Base-by-base conservation (phyloP, 169 alveolate species). In the Plasmodium malariae region DNA sequence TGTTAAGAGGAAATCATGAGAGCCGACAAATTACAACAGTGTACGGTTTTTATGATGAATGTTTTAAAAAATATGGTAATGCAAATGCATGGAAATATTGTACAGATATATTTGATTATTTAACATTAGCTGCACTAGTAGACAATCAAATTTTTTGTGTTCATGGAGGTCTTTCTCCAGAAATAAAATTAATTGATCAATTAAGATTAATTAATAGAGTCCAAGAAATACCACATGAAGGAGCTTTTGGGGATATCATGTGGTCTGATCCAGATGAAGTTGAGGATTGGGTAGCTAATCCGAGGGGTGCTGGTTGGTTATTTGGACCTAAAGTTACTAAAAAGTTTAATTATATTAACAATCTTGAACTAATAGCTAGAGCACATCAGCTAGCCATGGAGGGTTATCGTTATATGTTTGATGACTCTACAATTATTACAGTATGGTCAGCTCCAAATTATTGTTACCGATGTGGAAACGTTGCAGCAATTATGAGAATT, bases 191-290 rank as follows among this genome's bases (percentile, higher is more conserved):
- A 11, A 88, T 98, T 6, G 99, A 98, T 89, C 99, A 98, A 59
- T 97, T 99, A 19, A 94, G 98, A 87, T 95, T 96, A 55, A 94
- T 98, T 36, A 99, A 98, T 88, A 93, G 99, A 86, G 85, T 92
- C 6, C 95, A 97, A 88, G 99, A 99, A 95, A 99, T 99, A 26
- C 99, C 99, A 2, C 99, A 98, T 91, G 99, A 98, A 92, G 99
- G 99, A 4, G 99, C 99, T 1, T 98, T 99, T 99, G 98, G 99
- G 88, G 99, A 99, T 92, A 94, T 99, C 57, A 96, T 99, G 94
- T 99, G 99, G 99, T 97, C 99, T 40, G 99, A 99, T 91, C 99
- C 99, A 3, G 99, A 99, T 76, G 99, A 98, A 57, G 96, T 97
- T 68, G 92, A 95, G 67, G 99, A 99, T 48, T 99, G 99, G 99